Percentiles rank a stretch among this genome's conserved stretches.
Evolutionary conservation across 805 yeast species (phyloP).

Genomic region (Pichia membranifaciens): DNA sequence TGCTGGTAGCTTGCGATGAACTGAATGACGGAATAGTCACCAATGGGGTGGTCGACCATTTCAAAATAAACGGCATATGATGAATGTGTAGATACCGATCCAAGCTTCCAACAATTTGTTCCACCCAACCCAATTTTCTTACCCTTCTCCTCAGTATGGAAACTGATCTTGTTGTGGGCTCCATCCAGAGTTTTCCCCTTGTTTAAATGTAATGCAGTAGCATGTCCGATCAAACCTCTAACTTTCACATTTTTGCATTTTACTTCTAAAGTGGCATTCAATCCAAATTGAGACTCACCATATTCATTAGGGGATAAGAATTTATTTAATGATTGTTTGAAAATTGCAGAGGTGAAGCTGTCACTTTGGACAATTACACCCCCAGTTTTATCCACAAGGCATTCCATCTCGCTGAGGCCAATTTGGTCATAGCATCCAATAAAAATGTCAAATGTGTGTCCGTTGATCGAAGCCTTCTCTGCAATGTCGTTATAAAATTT

Average conservation of each 20-base stretch:
- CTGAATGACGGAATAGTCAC: slow-evolving; percentile 35
- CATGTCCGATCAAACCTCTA: slow-evolving; percentile 61
- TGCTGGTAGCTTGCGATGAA: slow-evolving; percentile 59
- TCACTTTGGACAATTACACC: slow-evolving; percentile 60
- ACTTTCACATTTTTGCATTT: slow-evolving; percentile 48
- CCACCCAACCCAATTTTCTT: slow-evolving; percentile 42
- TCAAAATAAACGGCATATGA: slow-evolving; percentile 57
- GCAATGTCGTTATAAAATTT: slow-evolving; percentile 48
- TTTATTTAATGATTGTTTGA: slow-evolving; percentile 57
- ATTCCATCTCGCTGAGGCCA: slow-evolving; percentile 63
- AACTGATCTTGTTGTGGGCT: not conserved
- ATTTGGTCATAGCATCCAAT: slow-evolving; percentile 67
- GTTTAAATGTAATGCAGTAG: slow-evolving; percentile 35
- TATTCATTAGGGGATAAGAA: slow-evolving; percentile 34
- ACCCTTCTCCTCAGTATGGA: slow-evolving; percentile 7
- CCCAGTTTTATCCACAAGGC: slow-evolving; percentile 51
- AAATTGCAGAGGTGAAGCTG: slow-evolving; percentile 60
- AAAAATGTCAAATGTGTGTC: slow-evolving; percentile 52
- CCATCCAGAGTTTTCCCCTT: not conserved
- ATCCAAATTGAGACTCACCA: slow-evolving; percentile 44
- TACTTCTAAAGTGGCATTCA: slow-evolving; percentile 56
- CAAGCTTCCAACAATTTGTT: slow-evolving; percentile 56
- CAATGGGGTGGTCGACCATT: slow-evolving; percentile 22
- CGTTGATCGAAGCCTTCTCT: slow-evolving; percentile 39
- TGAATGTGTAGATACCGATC: slow-evolving; percentile 50